Evolutionary conservation across 2,329 filamentous ascomycete species (phyloP).

Genomic region (Ambrosiella beaveri): DNA sequence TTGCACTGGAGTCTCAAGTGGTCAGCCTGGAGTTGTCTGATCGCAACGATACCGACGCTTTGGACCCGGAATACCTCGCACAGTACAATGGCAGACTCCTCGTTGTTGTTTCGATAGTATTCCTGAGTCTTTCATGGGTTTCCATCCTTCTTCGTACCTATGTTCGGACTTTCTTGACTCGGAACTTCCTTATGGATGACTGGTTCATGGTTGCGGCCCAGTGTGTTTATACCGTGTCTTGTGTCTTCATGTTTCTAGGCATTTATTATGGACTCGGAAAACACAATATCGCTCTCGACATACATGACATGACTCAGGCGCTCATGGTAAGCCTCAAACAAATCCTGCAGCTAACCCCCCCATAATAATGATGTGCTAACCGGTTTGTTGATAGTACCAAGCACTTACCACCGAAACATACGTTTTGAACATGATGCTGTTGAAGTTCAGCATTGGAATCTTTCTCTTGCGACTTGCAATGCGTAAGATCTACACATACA

Average conservation of each 20-base stretch:
- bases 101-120: conserved; percentile 21
- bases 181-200: conserved; percentile 31
- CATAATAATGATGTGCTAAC: not conserved
- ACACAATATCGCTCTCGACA: conserved; percentile 28
- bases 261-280: conserved; percentile 27
- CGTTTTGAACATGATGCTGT: conserved; percentile 36
- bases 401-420: conserved; percentile 33
- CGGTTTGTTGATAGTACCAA: conserved; percentile 25
- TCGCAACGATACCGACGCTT: not conserved
- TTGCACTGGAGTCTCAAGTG: not conserved
- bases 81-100: conserved; percentile 25
- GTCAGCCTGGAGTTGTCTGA: not conserved
- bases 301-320: conserved; percentile 26
- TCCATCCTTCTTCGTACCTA: conserved; percentile 28
- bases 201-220: conserved; percentile 33
- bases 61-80: conserved; percentile 16
- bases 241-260: conserved; percentile 28
- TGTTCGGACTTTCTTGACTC: conserved; percentile 27
- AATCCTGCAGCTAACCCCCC: not conserved
- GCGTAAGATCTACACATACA: conserved; percentile 29
- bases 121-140: conserved; percentile 26
- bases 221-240: conserved; percentile 30
- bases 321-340: conserved; percentile 23
- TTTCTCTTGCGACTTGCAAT: conserved; percentile 33
- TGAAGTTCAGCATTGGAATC: conserved; percentile 37